Base-by-base conservation (phyloP, 192 early-diverging fungal species). In the Lunasporangiospora selenospora region DNA sequence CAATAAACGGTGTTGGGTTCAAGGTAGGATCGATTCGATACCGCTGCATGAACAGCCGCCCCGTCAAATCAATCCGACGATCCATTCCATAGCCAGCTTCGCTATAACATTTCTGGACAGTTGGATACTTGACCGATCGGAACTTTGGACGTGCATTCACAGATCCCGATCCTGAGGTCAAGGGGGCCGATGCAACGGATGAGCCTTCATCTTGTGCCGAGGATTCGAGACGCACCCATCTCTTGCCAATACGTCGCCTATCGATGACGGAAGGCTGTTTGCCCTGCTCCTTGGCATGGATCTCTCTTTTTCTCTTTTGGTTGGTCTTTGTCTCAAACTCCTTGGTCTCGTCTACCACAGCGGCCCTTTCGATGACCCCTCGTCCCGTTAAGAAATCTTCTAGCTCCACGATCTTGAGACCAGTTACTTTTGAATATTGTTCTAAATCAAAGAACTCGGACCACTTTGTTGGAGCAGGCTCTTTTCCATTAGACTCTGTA, bases 401-500 rank as follows among this genome's bases (percentile, higher is more conserved):
- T 58, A 69, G 30, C n/a, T 69, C 65, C 27, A 60, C 51, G 15
- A 69, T 24, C 44, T 60, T 50, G 5, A 69, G 27, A 0, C 65
- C 65, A 0, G 57, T 60, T 37, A 26, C 33, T 9, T 29, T 5
- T 10, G 65, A 43, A 38, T 69, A 69, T 5, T 43, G 21, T 0
- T 69, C 51, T 36, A 69, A 44, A 39, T 69, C 57, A 32, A 69
- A 53, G 45, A 69, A 69, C 33, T 69, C 65, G 30, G 65, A 69
- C 65, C 65, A 69, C 11, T 42, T 58, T 21, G 57, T 69, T 16
- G 57, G 50, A 12, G 57, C 49, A 3, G 56, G 56, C 27, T 58
- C 65, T 47, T 39, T 32, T 36, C 36, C 45, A 10, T 23, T 29
- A 21, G n/a, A n/a, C n/a, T 30, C 23, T n/a, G 29, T 16, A 15